Base-by-base conservation (phyloP, 208 protist genomes). In the Naegleria lovaniensis region DNA sequence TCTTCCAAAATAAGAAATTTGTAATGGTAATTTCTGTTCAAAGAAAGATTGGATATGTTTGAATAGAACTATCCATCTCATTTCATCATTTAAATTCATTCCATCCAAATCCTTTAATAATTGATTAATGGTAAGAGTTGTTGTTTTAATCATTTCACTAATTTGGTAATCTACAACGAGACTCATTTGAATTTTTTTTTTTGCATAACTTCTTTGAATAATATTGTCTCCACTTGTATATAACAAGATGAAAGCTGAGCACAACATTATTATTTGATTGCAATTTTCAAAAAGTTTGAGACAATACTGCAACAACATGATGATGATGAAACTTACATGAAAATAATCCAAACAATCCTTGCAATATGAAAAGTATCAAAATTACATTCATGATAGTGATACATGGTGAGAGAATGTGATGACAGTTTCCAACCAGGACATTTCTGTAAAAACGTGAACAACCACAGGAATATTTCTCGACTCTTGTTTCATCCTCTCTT, bases 281-380 rank as follows among this genome's bases (percentile, higher is more conserved):
- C n/a, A n/a, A n/a, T n/a, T n/a, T n/a, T n/a, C n/a, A n/a, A n/a
- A n/a, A n/a, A n/a, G n/a, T n/a, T n/a, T n/a, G n/a, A n/a, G n/a
- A n/a, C n/a, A n/a, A n/a, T n/a, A n/a, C n/a, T n/a, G n/a, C n/a
- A 48, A 48, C 1, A 48, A 48, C 1, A 48, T 48, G 43, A 48
- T 48, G 43, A 48, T 9, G 7, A 48, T 48, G 43, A 48, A 1
- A 48, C 13, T n/a, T n/a, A 75, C 19, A 75, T n/a, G 58, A 75
- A 75, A 75, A 16, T 75, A 75, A 75, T n/a, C 58, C 58, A 75
- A 75, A 75, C 25, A 75, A 75, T 75, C 58, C 58, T 75, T 75
- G 58, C 16, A 75, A 75, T 22, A 75, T 75, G 16, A 75, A 75
- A 22, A 75, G 25, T 22, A 75, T 75, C 25, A 75, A 75, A 75